phyloP scores from a whole-genome alignment of 345 rosid genomes.

The Microcos paniculata region DNA sequence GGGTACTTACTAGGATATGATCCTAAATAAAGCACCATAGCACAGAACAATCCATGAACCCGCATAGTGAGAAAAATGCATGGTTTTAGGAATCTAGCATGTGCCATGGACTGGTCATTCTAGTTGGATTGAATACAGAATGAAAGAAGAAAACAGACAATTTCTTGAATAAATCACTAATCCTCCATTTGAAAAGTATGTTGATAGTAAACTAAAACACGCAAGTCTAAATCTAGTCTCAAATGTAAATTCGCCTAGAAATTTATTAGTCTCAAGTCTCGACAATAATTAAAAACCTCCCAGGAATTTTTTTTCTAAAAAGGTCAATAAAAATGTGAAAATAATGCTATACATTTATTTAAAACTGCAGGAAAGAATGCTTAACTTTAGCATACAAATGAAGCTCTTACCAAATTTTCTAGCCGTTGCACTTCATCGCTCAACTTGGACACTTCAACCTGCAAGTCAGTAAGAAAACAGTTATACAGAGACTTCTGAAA shows the following conservation, averaged over 20 bases:
- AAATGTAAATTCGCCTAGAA: not conserved
- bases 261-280: not conserved
- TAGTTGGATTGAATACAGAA: not conserved
- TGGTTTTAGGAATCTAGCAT: not conserved
- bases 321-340: not conserved
- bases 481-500: not conserved
- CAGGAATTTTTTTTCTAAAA: not conserved
- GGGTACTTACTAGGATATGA: not conserved
- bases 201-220: not conserved
- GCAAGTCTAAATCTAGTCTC: not conserved
- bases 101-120: not conserved
- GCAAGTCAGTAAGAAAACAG: not conserved
- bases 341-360: not conserved
- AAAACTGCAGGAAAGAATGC: not conserved
- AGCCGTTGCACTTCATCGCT: constrained; percentile 7
- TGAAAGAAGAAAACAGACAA: not conserved
- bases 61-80: not conserved
- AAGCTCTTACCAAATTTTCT: constrained; percentile 10
- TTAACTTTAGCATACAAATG: not conserved
- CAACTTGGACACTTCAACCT: constrained; percentile 15
- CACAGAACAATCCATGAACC: not conserved
- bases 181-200: not conserved
- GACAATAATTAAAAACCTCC: not conserved
- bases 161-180: not conserved
- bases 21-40: not conserved